A percentile compares a stretch with the other conserved stretches of the same genome.
These are phyloP conservation scores for Aspergillus spinulosporus DNA, from an alignment of 2,329 filamentous ascomycete species.

Conservation along the genomic window DNA sequence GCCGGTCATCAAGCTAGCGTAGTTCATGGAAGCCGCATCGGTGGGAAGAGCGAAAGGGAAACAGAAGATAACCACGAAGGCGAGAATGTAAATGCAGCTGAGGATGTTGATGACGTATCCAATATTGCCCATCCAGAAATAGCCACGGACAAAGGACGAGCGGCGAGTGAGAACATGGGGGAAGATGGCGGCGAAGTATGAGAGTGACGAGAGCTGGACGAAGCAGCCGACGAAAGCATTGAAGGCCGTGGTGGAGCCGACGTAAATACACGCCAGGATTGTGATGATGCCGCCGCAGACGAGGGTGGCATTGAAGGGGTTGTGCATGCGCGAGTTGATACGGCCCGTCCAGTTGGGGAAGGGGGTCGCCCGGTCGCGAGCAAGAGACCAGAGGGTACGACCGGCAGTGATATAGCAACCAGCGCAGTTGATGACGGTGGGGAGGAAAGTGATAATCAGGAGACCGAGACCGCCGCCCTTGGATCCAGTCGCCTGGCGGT, in stretches of 20 bases:
- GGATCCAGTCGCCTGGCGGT: slow-evolving; percentile 58
- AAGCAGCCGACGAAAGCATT: slow-evolving; percentile 65
- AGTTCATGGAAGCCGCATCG: slow-evolving; percentile 52
- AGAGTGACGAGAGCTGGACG: slow-evolving; percentile 56
- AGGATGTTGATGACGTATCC: slow-evolving; percentile 49
- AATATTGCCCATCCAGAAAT: slow-evolving; percentile 49
- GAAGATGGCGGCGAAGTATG: slow-evolving; percentile 65
- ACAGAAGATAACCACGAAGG: slow-evolving; percentile 13
- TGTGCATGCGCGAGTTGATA: slow-evolving; percentile 50
- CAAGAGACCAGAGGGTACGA: slow-evolving; percentile 62
- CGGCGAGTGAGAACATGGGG: slow-evolving; percentile 54
- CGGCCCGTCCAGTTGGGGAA: slow-evolving; percentile 51
- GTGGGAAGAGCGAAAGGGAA: slow-evolving; percentile 9
- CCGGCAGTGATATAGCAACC: slow-evolving; percentile 58
- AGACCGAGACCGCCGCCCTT: slow-evolving; percentile 54
- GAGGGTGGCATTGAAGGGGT: slow-evolving; percentile 59
- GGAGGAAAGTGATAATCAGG: slow-evolving; percentile 56
- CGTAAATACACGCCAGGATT: slow-evolving; percentile 63
- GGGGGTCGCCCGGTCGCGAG: slow-evolving; percentile 59
- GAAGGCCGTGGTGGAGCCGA: slow-evolving; percentile 67
- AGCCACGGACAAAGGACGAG: slow-evolving; percentile 54
- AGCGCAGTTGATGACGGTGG: slow-evolving; percentile 53
- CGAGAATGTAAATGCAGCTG: slow-evolving; percentile 47
- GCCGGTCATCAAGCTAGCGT: slow-evolving; percentile 41
- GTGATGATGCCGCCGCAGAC: slow-evolving; percentile 53